phyloP scores from a whole-genome alignment of 2,329 filamentous ascomycete species.

The Arthroderma uncinatum region DNA sequence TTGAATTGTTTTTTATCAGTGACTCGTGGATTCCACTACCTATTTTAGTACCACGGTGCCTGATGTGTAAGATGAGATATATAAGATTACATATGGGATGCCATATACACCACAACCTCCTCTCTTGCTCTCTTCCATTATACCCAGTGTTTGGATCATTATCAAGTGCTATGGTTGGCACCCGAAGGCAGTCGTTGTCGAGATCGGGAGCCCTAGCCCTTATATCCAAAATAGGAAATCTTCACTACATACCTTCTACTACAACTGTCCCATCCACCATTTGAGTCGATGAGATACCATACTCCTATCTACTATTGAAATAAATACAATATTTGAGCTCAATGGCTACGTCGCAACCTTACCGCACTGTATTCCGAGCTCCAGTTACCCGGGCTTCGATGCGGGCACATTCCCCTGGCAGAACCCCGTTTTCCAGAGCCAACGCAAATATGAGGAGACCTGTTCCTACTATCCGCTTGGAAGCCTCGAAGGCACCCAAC shows the following conservation, averaged over 20 bases:
- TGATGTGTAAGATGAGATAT: background rate
- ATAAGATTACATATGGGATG: background rate
- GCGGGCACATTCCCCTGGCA: background rate
- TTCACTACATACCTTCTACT: background rate
- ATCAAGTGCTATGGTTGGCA: background rate
- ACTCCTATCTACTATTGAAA: background rate
- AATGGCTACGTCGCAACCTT: background rate
- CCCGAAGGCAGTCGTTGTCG: background rate
- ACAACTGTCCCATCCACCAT: background rate
- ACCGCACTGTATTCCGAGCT: background rate
- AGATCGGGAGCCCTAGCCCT: background rate
- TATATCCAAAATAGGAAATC: conserved; percentile 2
- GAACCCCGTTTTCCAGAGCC: background rate
- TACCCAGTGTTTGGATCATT: background rate
- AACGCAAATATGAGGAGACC: background rate
- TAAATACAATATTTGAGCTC: too few species aligned
- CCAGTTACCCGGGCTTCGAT: background rate
- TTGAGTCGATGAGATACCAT: background rate
- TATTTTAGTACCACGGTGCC: background rate
- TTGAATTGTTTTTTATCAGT: background rate
- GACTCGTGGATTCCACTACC: background rate
- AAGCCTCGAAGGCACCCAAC: background rate
- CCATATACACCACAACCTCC: background rate
- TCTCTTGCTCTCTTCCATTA: background rate
- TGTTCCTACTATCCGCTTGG: background rate